Evolutionary conservation across 1,284 basidiomycete species (phyloP), one percentile per base, ranked within the genome.

Genomic region (Leccinum griseonigrum): DNA sequence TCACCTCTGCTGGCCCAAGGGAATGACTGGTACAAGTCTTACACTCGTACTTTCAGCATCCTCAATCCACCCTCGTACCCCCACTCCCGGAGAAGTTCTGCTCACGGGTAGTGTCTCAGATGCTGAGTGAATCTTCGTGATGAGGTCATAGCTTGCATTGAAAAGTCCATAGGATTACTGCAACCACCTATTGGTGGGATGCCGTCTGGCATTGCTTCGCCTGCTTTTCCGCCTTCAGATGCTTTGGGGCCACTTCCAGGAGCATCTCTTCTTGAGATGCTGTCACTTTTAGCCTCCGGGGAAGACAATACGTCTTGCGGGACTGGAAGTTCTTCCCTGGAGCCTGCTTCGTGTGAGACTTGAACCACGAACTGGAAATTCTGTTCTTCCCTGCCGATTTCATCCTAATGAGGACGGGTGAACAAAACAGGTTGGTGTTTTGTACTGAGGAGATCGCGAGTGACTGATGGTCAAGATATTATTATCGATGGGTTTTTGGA

Each of bases 401-500:
- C 7, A 88, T 86, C 0, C 78, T 99, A 14, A 95, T 92, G 13
- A 93, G 88, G 70, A 94, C 95, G 9, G 97, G 95, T 32, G 97
- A 99, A 74, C 81, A 90, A 94, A 66, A 92, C 92, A 48, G 93
- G 93, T 85, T 65, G 40, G 77, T 68, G 16, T 43, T 56, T 53
- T 46, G 26, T 28, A 22, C 18, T 38, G 22, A 51, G 36, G 31
- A 58, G 6, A 32, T 31, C 18, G 22, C 28, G n/a, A 51, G 13
- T 34, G 32, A 59, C 58, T 63, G 58, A 69, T 28, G n/a, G 40
- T 50, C 31, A 51, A 58, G 64, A 59, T 6, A n/a, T 4, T 70
- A 95, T 99, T 50, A 97, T 99, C 57, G 97, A 99, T 67, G 97
- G 97, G 0, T 95, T 98, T 75, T 79, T 99, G 46, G 97, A 99